Conservation (phyloP, 2,329 filamentous ascomycete genomes). For the Dactylellina cionopaga region DNA sequence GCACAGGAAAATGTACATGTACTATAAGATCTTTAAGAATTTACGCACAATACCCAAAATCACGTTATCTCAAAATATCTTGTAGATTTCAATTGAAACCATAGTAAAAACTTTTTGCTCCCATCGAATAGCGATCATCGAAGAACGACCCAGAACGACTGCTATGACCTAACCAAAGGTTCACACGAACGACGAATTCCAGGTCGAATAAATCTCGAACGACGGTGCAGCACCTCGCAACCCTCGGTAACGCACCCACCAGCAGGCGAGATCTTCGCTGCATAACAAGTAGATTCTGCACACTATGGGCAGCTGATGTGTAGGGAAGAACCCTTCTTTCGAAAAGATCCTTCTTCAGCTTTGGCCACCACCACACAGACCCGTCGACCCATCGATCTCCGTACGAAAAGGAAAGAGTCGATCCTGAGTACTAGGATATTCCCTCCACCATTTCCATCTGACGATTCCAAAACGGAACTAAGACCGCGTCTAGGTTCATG, state of each 20-base stretch:
- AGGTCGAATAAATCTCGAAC: neutral
- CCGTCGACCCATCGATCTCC: too few species aligned
- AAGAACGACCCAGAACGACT: too few species aligned
- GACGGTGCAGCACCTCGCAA: neutral
- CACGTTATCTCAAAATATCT: too few species aligned
- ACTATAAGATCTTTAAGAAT: constrained; percentile 32
- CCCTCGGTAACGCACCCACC: constrained; percentile 37
- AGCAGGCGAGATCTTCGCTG: constrained; percentile 46
- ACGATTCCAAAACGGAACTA: constrained; percentile 32
- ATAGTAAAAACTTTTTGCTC: too few species aligned
- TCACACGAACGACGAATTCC: too few species aligned
- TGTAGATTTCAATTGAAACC: constrained; percentile 1
- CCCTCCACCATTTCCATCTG: neutral
- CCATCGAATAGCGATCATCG: too few species aligned
- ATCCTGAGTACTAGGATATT: neutral
- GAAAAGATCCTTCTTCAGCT: neutral
- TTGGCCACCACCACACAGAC: too few species aligned
- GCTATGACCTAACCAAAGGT: too few species aligned
- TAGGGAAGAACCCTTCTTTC: neutral
- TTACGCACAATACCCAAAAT: constrained; percentile 15
- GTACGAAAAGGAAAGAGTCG: too few species aligned
- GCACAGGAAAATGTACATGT: constrained; percentile 33
- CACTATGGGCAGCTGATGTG: neutral
- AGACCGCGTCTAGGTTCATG: constrained; percentile 22
- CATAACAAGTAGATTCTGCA: constrained; percentile 22